Conservation (phyloP, 208 protist species). For the Wallacemonas collosoma region DNA sequence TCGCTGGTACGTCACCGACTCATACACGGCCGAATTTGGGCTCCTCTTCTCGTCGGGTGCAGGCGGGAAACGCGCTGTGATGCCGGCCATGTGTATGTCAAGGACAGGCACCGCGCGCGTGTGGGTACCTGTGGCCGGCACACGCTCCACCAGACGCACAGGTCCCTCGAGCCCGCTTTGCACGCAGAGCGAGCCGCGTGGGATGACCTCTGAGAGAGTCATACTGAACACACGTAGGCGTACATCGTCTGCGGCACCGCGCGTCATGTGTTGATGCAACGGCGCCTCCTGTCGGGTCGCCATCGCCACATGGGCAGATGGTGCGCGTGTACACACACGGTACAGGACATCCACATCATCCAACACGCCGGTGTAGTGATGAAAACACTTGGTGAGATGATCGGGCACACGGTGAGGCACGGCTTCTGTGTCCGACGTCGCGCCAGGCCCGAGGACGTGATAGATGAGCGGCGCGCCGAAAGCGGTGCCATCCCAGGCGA, state of each 20-base stretch:
- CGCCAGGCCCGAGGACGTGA: background rate
- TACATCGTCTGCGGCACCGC: background rate
- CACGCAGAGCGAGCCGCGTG: background rate
- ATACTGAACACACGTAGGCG: background rate
- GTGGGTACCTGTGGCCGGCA: background rate
- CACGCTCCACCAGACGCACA: constrained; percentile 1
- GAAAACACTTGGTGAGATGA: background rate
- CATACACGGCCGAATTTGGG: no score
- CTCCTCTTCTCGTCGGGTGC: no score
- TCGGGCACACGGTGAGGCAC: background rate
- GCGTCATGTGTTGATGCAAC: background rate
- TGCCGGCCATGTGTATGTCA: background rate
- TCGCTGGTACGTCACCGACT: background rate
- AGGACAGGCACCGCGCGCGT: background rate
- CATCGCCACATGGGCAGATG: background rate
- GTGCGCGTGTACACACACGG: background rate
- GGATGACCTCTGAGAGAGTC: background rate
- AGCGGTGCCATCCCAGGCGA: constrained; percentile 7
- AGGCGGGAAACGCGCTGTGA: background rate
- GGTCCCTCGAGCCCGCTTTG: background rate
- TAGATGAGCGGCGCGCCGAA: constrained; percentile 3
- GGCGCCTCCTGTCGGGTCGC: background rate
- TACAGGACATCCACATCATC: background rate
- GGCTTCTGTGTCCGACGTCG: background rate
- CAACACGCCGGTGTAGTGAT: background rate